Base-by-base conservation (phyloP, 495 filamentous ascomycete species). In the Lepidopterella palustris region DNA sequence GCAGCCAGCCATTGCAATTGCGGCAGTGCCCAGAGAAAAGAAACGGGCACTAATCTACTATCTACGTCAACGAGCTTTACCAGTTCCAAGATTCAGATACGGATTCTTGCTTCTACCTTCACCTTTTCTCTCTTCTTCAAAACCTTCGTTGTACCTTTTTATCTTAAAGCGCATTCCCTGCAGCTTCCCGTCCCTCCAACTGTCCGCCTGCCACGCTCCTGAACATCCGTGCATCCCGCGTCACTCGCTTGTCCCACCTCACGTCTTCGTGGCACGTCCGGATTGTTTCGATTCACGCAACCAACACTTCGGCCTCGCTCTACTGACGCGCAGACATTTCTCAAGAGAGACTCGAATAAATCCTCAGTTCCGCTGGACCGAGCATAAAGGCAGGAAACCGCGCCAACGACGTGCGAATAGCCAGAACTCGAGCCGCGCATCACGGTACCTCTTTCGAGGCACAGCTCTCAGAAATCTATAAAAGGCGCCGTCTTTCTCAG, bases 1-100 rank as follows among this genome's bases (percentile, higher is more conserved):
- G n/a, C n/a, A n/a, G 40, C 59, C 59, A 62, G 55, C 60, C 60
- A 58, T 63, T 49, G 15, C 39, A 27, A 63, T 58, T 54, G 29
- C 48, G 60, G 55, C 59, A 18, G n/a, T n/a, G n/a, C n/a, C n/a
- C n/a, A n/a, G n/a, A n/a, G n/a, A n/a, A n/a, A n/a, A n/a, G 28
- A 45, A 31, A 29, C 26, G 45, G 26, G 13, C 2, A 18, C 4
- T 6, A 40, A 57, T 45, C 35, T n/a, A n/a, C n/a, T n/a, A n/a
- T 51, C 45, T 51, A 62, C 53, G 32, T 6, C 31, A 42, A 23
- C 53, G 28, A 1, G 31, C 53, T 23, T 24, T 21, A 57, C 54
- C 49, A 40, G 8, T 42, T 27, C 23, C 29, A 49, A 29, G n/a
- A 48, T n/a, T 4, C 9, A 9, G 18, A 29, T 20, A 5, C 4